These are phyloP conservation scores for Gigaspora rosea DNA, from an alignment of 192 early-diverging fungal species.

Conservation along the genomic window DNA sequence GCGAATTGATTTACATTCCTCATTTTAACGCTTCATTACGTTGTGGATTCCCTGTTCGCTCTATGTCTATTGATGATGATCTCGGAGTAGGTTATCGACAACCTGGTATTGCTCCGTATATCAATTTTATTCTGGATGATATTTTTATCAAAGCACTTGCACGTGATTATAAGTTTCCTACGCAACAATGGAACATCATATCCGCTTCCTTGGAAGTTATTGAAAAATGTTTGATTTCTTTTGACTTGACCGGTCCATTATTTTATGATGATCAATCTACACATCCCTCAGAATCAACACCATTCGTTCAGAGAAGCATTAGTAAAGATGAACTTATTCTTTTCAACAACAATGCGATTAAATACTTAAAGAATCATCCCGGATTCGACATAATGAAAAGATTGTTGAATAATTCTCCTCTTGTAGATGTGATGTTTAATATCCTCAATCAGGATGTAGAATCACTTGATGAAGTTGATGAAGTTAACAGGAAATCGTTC, in stretches of 20 bases:
- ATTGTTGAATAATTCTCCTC: conserved; percentile 73
- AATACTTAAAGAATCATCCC: conserved; percentile 68
- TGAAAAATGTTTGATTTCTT: conserved; percentile 75
- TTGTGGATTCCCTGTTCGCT: conserved; percentile 39
- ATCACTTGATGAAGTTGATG: conserved; percentile 50
- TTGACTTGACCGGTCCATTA: conserved; percentile 61
- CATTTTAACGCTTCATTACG: conserved; percentile 41
- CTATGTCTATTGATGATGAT: conserved; percentile 55
- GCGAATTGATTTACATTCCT: conserved; percentile 65
- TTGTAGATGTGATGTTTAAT: conserved; percentile 70
- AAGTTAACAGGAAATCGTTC: conserved; percentile 35
- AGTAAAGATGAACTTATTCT: neutral
- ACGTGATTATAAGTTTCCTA: conserved; percentile 63
- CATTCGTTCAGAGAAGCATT: conserved; percentile 6
- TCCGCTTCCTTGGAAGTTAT: conserved; percentile 72
- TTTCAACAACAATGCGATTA: neutral
- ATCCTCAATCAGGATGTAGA: conserved; percentile 66
- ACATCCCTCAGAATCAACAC: neutral
- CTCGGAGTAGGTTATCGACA: conserved; percentile 69
- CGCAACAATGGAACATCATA: conserved; percentile 80
- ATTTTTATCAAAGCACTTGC: conserved; percentile 79
- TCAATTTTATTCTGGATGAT: conserved; percentile 81
- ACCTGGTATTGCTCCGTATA: conserved; percentile 78
- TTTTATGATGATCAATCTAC: conserved; percentile 25
- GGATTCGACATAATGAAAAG: conserved; percentile 82